phyloP scores from a whole-genome alignment of 177 flowering plant genomes.

The Vitis hybrid region DNA sequence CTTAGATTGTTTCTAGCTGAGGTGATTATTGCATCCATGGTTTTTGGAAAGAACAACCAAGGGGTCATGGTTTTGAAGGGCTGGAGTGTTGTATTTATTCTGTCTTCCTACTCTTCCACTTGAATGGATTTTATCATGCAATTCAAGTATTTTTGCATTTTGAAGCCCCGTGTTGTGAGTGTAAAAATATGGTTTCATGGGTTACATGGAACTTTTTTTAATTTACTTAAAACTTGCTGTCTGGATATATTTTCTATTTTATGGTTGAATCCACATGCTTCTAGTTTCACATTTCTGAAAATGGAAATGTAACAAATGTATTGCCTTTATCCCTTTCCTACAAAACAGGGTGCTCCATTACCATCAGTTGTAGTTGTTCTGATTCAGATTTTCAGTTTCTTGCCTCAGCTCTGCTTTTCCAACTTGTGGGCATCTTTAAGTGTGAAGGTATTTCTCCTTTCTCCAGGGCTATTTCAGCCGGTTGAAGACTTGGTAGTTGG shows the following conservation, averaged over 20 bases:
- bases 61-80: conserved; percentile 15
- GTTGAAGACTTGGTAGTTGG: too few relatives aligned
- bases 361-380: too few relatives aligned
- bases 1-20: not conserved
- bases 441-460: too few relatives aligned
- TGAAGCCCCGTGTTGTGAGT: not conserved
- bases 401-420: too few relatives aligned
- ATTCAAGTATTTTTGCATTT: conserved; percentile 15
- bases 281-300: not conserved
- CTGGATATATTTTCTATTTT: too few relatives aligned
- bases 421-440: too few relatives aligned
- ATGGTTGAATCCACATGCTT: not conserved
- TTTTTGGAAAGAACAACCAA: conserved; percentile 2
- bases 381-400: too few relatives aligned
- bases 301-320: not conserved
- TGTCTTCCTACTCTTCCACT: conserved; percentile 7
- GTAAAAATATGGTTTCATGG: not conserved
- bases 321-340: too few relatives aligned
- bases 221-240: not conserved
- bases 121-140: conserved; percentile 31
- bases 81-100: not conserved
- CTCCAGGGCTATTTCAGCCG: too few relatives aligned
- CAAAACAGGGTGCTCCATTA: too few relatives aligned
- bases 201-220: not conserved
- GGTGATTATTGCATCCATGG: not conserved